These are phyloP conservation scores for Theileria orientalis DNA, from an alignment of 169 alveolate species.

Conservation along the genomic window DNA sequence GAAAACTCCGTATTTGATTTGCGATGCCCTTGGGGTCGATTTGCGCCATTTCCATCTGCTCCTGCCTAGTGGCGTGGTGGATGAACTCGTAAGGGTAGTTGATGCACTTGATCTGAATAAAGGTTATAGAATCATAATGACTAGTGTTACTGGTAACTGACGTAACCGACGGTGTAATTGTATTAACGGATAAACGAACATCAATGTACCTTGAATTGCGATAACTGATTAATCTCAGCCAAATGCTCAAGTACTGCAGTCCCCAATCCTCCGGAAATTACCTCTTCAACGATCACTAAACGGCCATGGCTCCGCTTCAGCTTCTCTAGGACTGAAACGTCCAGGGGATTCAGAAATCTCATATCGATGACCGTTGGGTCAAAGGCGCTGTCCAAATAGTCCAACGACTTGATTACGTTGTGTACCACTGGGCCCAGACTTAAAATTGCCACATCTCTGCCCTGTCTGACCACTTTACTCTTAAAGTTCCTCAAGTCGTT, in stretches of 20 bases:
- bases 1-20: conserved; percentile 26
- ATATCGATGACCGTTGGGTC: conserved; percentile 65
- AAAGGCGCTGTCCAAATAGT: conserved; percentile 4
- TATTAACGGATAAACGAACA: no score
- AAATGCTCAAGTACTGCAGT: conserved; percentile 49
- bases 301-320: conserved; percentile 41
- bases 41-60: conserved; percentile 43
- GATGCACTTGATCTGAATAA: conserved; percentile 38
- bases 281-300: conserved; percentile 69
- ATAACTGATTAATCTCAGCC: neutral
- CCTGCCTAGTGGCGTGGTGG: conserved; percentile 44
- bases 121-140: no score
- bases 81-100: conserved; percentile 41
- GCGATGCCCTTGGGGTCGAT: conserved; percentile 45
- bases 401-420: conserved; percentile 47
- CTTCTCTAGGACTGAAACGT: conserved; percentile 23
- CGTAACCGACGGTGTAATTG: neutral
- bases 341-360: conserved; percentile 71
- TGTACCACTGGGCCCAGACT: conserved; percentile 44
- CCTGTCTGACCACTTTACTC: conserved; percentile 27
- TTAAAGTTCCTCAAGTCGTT: neutral
- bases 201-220: neutral
- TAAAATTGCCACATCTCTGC: conserved; percentile 46
- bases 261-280: conserved; percentile 74
- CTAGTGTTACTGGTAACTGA: neutral